Conservation (phyloP, 306 rosid genomes). For the Herpetospermum pedunculosum region DNA sequence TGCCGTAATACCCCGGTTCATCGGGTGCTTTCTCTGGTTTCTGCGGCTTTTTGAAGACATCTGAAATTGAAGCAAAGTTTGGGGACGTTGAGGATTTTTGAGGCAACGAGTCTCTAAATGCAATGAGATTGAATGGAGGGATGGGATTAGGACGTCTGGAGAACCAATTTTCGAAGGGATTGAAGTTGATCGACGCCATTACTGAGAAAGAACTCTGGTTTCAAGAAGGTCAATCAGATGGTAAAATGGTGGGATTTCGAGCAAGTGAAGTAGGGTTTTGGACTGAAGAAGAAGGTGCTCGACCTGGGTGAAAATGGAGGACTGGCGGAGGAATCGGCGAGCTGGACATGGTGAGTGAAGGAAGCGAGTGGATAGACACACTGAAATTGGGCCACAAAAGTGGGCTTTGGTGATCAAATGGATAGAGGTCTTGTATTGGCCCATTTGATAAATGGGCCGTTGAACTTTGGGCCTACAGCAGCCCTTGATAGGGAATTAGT, state of each 20-base stretch:
- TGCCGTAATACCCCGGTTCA: slow-evolving; percentile 36
- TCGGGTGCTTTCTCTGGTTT: slow-evolving; percentile 16
- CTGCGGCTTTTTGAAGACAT: slow-evolving; percentile 23
- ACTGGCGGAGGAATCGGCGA: slow-evolving; percentile 3
- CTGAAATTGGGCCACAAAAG: not conserved
- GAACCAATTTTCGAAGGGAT: slow-evolving; percentile 75
- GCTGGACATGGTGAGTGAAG: not conserved
- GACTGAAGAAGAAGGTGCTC: not conserved
- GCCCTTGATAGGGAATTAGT: too few species aligned
- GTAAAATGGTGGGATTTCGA: not conserved
- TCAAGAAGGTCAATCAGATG: not conserved
- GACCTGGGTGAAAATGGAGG: not conserved
- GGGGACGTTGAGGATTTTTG: slow-evolving; percentile 14
- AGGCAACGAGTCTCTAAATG: slow-evolving; percentile 16
- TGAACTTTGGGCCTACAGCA: not conserved
- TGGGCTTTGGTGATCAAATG: not conserved
- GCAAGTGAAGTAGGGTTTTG: not conserved
- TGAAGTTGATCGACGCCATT: slow-evolving; percentile 84
- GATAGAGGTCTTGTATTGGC: not conserved
- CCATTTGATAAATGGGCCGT: not conserved
- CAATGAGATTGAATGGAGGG: slow-evolving; percentile 29
- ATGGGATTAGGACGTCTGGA: slow-evolving; percentile 52
- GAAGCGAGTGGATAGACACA: not conserved
- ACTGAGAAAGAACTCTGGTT: not conserved
- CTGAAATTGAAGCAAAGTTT: slow-evolving; percentile 54